A percentile compares a stretch with the other conserved stretches of the same genome.
Evolutionary conservation across 371 early-diverging fungal species (phyloP).

Genomic region (Mucor ambiguus): DNA sequence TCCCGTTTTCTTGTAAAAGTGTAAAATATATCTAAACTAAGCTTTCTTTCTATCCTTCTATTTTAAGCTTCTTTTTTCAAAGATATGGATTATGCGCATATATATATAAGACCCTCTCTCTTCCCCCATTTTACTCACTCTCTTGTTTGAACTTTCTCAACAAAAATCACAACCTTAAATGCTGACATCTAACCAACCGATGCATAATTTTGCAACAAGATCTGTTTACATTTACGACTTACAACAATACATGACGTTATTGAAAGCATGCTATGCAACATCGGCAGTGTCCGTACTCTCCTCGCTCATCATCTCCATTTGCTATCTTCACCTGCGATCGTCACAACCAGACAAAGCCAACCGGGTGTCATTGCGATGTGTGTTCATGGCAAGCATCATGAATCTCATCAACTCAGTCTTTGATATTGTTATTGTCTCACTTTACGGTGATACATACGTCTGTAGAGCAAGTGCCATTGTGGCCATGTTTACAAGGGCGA

Average conservation of each 20-base stretch:
- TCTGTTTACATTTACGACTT: not conserved
- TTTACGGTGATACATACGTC: not conserved
- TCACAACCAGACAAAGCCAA: constrained; percentile 13
- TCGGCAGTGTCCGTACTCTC: constrained; percentile 4
- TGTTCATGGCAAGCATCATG: constrained; percentile 18
- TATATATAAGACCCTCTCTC: not conserved
- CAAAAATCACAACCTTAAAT: not conserved
- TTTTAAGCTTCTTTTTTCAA: not conserved
- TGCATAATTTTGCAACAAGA: not conserved
- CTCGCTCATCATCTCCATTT: not conserved
- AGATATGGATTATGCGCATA: not conserved
- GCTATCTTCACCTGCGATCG: constrained; percentile 2
- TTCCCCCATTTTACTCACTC: not conserved
- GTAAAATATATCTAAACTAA: not conserved
- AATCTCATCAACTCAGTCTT: constrained; percentile 18
- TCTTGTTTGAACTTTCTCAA: not conserved
- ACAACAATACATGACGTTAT: not conserved
- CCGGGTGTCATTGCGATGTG: constrained; percentile 39
- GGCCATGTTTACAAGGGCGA: constrained; percentile 16
- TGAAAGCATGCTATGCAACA: not conserved
- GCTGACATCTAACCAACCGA: not conserved
- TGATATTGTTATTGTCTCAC: constrained; percentile 1
- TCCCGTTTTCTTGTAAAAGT: too few relatives aligned
- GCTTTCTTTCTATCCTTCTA: not conserved
- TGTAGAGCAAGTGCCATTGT: constrained; percentile 25